Conservation (phyloP, 495 filamentous ascomycete species). For the Aspergillus sclerotiicarbonarius region DNA sequence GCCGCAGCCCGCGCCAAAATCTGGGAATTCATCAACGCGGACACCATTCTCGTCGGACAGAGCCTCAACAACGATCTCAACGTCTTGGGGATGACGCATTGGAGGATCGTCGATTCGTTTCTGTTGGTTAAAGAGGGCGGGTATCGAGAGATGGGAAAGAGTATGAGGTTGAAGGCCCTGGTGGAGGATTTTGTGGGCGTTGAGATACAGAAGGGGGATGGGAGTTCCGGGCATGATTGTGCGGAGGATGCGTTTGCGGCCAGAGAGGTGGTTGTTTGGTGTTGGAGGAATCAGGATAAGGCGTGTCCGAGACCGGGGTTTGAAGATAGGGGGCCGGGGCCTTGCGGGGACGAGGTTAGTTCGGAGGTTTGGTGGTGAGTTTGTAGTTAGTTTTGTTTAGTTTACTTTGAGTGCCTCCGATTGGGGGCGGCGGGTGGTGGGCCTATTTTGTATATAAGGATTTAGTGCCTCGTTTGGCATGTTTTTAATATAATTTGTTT, state of each 20-base stretch:
- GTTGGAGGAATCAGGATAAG: not conserved
- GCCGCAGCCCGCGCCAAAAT: constrained; percentile 33
- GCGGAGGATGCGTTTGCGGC: constrained; percentile 7
- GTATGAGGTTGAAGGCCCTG: constrained; percentile 27
- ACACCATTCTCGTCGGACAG: constrained; percentile 45
- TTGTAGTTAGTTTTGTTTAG: too few species aligned
- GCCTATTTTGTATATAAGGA: too few species aligned
- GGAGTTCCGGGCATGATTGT: constrained; percentile 31
- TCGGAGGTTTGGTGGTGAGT: too few species aligned
- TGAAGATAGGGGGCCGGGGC: not conserved
- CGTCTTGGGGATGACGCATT: constrained; percentile 39
- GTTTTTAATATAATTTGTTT: too few species aligned
- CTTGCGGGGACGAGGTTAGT: not conserved
- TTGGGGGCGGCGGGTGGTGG: too few species aligned
- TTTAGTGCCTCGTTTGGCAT: too few species aligned
- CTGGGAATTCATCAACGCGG: constrained; percentile 33
- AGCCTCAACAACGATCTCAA: constrained; percentile 38
- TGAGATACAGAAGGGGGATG: constrained; percentile 25
- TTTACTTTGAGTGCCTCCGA: too few species aligned
- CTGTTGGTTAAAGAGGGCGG: constrained; percentile 21
- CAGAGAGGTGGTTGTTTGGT: not conserved
- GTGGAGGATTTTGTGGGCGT: constrained; percentile 21
- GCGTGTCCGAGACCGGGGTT: not conserved
- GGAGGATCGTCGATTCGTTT: constrained; percentile 35
- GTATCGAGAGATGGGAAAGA: not conserved